These are phyloP conservation scores for Leccinellum rugosiceps DNA, from an alignment of 768 basidiomycete species.

Conservation along the genomic window DNA sequence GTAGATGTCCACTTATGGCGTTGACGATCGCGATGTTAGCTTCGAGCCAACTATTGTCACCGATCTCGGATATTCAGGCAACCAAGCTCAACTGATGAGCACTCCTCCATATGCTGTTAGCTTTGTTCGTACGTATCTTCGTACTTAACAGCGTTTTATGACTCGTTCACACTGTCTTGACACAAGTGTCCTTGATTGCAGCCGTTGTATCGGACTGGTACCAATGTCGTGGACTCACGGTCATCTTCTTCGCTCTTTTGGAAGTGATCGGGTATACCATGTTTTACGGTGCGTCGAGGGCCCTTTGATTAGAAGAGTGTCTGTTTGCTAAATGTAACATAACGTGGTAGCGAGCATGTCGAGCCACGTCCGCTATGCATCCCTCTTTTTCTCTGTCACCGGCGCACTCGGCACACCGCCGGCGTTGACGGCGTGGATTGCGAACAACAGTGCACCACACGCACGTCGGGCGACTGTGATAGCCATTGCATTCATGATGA, in stretches of 20 bases:
- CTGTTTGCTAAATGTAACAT: neutral
- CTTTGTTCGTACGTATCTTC: slow-evolving; percentile 17
- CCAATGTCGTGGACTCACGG: slow-evolving; percentile 46
- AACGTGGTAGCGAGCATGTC: neutral
- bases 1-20: slow-evolving; percentile 27
- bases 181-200: slow-evolving; percentile 34
- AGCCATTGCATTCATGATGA: neutral
- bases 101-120: slow-evolving; percentile 34
- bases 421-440: neutral
- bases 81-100: slow-evolving; percentile 35
- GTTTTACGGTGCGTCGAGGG: slow-evolving; percentile 44
- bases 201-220: slow-evolving; percentile 54
- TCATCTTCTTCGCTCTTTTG: slow-evolving; percentile 43
- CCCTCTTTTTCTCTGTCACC: neutral
- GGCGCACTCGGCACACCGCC: neutral
- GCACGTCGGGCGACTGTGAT: neutral
- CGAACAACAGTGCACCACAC: neutral
- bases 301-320: neutral
- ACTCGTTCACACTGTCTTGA: neutral
- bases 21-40: slow-evolving; percentile 38
- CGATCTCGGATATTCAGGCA: slow-evolving; percentile 52
- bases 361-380: neutral
- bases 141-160: neutral
- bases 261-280: slow-evolving; percentile 51
- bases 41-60: slow-evolving; percentile 74